phyloP scores from a whole-genome alignment of 345 rosid genomes.

The Cardamine chenopodiifolia region DNA sequence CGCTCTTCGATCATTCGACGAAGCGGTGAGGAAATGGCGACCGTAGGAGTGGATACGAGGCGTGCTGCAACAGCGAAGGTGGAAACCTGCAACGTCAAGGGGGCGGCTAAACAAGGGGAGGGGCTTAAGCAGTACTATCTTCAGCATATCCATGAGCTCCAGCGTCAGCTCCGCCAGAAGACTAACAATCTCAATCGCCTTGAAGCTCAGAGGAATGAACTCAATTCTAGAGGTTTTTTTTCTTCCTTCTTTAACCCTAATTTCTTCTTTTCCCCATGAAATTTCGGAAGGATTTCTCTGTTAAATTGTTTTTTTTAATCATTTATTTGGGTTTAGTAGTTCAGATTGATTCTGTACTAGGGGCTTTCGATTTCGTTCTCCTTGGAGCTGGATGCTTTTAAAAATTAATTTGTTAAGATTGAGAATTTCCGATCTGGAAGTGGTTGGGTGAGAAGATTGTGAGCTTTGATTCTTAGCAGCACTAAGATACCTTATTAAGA shows the following conservation, averaged over 20 bases:
- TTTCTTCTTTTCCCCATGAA: background rate
- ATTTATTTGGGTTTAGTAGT: background rate
- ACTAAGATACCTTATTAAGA: background rate
- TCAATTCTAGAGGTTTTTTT: conserved; percentile 77
- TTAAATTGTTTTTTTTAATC: background rate
- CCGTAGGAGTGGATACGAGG: conserved; percentile 47
- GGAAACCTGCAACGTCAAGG: conserved; percentile 52
- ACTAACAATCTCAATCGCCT: conserved; percentile 90
- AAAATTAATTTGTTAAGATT: conserved; percentile 1
- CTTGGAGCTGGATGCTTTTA: background rate
- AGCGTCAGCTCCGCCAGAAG: conserved; percentile 79
- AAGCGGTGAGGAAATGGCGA: conserved; percentile 44
- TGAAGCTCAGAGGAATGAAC: conserved; percentile 95
- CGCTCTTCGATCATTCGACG: conserved; percentile 8
- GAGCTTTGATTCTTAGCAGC: background rate
- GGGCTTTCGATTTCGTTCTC: background rate
- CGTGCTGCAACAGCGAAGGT: conserved; percentile 44
- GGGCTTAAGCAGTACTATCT: conserved; percentile 88
- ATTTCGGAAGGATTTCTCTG: background rate
- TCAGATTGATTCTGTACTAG: background rate
- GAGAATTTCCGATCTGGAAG: conserved; percentile 12
- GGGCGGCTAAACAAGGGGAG: conserved; percentile 77
- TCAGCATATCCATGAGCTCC: conserved; percentile 85
- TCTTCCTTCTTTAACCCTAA: conserved; percentile 4
- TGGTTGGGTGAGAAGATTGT: background rate